Base-by-base conservation (phyloP, 73 alveolate species). In the Symbiodinium pilosum region DNA sequence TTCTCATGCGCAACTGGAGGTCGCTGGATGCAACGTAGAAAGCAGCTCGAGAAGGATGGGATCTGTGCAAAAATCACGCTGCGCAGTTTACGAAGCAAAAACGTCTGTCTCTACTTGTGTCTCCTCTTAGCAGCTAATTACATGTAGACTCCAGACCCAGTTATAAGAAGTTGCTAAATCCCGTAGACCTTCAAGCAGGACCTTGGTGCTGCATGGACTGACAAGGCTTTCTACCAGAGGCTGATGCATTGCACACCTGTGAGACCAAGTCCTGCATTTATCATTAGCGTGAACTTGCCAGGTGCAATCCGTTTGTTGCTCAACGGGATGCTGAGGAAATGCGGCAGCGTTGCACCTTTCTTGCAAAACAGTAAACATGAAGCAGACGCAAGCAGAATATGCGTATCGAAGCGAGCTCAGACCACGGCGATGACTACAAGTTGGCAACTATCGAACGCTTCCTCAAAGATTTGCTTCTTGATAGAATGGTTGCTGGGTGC, bases 361-460 rank as follows among this genome's bases (percentile, higher is more conserved):
- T 73, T 32, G 43, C 12, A 69, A 24, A 30, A 39, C 43, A 2
- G 0, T 8, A 16, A 20, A 71, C 26, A 47, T 14, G 21, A 47
- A 9, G 59, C 21, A 14, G 59, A 47, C 59, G 59, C 59, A 9
- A 14, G 59, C 59, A 6, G 59, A 6, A 14, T 47, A n/a, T n/a
- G n/a, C n/a, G n/a, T n/a, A n/a, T n/a, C n/a, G n/a, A n/a, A n/a
- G n/a, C 21, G 16, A 7, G 39, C 97, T 52, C 28, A 91, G 97
- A 91, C 32, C 97, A 71, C 34, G 84, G 81, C 56, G 97, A 91
- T 34, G 97, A 91, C 52, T 84, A 71, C 97, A 69, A 91, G 88
- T 77, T 91, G 40, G 97, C 97, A 30, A 91, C 97, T 54, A 41
- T 91, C 81, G 97, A 91, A 75, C 97, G 97, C 30, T 69, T 91